Evolutionary conservation across 208 protist genomes (phyloP).

Genomic region (Leishmania turanica): DNA sequence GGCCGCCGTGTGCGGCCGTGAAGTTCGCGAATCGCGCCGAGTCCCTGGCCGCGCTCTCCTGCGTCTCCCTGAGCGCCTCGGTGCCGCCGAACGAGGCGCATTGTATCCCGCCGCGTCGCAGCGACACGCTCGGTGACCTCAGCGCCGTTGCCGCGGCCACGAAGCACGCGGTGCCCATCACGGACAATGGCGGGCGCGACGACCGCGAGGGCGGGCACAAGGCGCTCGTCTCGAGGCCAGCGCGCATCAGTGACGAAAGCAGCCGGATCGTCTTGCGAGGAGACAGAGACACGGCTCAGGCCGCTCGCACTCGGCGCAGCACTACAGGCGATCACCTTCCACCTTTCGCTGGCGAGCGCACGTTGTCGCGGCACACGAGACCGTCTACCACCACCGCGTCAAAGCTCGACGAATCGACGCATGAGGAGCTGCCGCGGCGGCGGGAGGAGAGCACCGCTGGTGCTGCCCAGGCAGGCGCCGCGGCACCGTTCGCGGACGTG

Average conservation of each 20-base stretch:
- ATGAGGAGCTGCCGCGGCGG: too few relatives aligned
- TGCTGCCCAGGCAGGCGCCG: not conserved
- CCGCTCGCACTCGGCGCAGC: not conserved
- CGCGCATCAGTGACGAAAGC: not conserved
- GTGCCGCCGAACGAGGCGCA: constrained; percentile 1
- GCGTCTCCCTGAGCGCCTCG: constrained; percentile 1
- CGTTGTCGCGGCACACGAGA: too few relatives aligned
- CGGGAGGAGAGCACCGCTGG: not conserved
- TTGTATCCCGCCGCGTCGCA: not conserved
- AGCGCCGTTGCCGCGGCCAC: not conserved
- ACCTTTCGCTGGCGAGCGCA: not conserved
- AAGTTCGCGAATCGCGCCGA: constrained; percentile 11
- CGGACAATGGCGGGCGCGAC: not conserved
- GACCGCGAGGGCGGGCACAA: too few relatives aligned
- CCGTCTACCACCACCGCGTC: too few relatives aligned
- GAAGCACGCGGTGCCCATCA: not conserved
- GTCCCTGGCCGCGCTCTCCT: constrained; percentile 10
- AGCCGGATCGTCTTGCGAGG: not conserved
- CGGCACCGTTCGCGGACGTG: not conserved
- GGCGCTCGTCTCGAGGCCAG: not conserved
- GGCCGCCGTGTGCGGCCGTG: constrained; percentile 12
- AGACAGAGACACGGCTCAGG: not conserved
- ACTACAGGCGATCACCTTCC: not conserved
- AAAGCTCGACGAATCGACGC: too few relatives aligned
- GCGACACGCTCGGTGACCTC: not conserved